A percentile compares a stretch with the other conserved stretches of the same genome.
Conservation (phyloP, 2,329 filamentous ascomycete species). For the Alternaria gansuensis region DNA sequence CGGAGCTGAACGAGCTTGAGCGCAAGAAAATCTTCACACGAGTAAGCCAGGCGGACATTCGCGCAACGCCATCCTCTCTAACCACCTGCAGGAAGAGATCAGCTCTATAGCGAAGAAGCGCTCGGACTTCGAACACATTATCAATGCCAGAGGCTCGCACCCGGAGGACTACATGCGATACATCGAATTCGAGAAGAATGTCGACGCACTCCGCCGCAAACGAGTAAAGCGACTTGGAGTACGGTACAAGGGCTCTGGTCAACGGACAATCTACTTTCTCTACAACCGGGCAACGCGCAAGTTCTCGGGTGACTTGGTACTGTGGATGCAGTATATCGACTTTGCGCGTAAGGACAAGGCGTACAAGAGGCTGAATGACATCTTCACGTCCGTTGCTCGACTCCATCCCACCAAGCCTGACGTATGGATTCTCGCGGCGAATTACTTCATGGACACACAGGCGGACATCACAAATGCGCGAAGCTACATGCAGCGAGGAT, state of each 20-base stretch:
- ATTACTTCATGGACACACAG: slow-evolving; percentile 77
- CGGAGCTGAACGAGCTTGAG: slow-evolving; percentile 91
- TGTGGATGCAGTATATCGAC: slow-evolving; percentile 92
- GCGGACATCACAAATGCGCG: slow-evolving; percentile 88
- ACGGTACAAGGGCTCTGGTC: slow-evolving; percentile 73
- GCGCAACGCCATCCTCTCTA: slow-evolving; percentile 14
- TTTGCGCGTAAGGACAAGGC: slow-evolving; percentile 75
- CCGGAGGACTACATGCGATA: slow-evolving; percentile 86
- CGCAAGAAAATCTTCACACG: slow-evolving; percentile 89
- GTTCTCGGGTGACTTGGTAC: slow-evolving; percentile 78
- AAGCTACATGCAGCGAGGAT: slow-evolving; percentile 85
- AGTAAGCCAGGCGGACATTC: slow-evolving; percentile 56
- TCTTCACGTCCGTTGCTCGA: slow-evolving; percentile 74
- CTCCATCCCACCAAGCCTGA: slow-evolving; percentile 85
- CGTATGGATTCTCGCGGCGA: slow-evolving; percentile 85
- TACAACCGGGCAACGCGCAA: slow-evolving; percentile 86
- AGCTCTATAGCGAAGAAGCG: slow-evolving; percentile 86
- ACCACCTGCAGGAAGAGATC: slow-evolving; percentile 76
- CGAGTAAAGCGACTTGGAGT: slow-evolving; percentile 83
- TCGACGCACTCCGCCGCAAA: slow-evolving; percentile 80
- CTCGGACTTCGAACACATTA: slow-evolving; percentile 90
- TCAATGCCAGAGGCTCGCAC: slow-evolving; percentile 78
- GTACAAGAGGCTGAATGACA: slow-evolving; percentile 67
- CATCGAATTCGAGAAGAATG: slow-evolving; percentile 73
- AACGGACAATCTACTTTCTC: slow-evolving; percentile 86